Evolutionary conservation across 2,329 filamentous ascomycete genomes (phyloP).

Genomic region (Nothophoma quercina): DNA sequence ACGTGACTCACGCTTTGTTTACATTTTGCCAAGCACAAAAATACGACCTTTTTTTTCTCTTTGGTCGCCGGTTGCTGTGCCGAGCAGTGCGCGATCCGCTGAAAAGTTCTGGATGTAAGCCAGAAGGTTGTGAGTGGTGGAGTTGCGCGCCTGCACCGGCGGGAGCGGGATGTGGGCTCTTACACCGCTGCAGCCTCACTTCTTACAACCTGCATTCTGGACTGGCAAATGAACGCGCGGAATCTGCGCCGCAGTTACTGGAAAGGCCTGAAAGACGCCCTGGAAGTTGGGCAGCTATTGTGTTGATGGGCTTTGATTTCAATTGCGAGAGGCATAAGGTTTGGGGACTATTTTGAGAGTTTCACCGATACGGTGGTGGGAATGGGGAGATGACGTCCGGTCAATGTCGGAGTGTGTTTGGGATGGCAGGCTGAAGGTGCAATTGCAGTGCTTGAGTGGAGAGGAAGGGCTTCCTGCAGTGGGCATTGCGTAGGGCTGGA

Average conservation of each 20-base stretch:
- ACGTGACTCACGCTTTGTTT: not conserved
- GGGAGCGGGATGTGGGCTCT: slow-evolving; percentile 7
- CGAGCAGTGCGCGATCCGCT: too few species aligned
- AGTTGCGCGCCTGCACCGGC: not conserved
- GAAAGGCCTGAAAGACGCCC: not conserved
- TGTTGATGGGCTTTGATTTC: not conserved
- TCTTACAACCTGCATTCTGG: not conserved
- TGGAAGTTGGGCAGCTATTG: not conserved
- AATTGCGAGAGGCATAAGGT: too few species aligned
- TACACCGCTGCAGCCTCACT: slow-evolving; percentile 17
- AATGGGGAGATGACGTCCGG: not conserved
- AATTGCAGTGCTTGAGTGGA: not conserved
- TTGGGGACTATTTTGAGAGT: not conserved
- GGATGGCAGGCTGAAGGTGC: not conserved
- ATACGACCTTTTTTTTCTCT: too few species aligned
- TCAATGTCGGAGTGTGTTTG: slow-evolving; percentile 4
- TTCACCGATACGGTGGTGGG: not conserved
- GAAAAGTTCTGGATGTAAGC: not conserved
- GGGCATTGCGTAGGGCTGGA: slow-evolving; percentile 1
- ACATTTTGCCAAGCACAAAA: not conserved
- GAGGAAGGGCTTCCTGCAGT: not conserved
- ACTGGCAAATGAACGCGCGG: not conserved
- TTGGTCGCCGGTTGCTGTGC: not conserved
- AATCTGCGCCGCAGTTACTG: not conserved
- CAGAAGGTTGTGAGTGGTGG: slow-evolving; percentile 5